These are phyloP conservation scores for Alternaria rosae DNA, from an alignment of 2,329 filamentous ascomycete species.

Conservation along the genomic window DNA sequence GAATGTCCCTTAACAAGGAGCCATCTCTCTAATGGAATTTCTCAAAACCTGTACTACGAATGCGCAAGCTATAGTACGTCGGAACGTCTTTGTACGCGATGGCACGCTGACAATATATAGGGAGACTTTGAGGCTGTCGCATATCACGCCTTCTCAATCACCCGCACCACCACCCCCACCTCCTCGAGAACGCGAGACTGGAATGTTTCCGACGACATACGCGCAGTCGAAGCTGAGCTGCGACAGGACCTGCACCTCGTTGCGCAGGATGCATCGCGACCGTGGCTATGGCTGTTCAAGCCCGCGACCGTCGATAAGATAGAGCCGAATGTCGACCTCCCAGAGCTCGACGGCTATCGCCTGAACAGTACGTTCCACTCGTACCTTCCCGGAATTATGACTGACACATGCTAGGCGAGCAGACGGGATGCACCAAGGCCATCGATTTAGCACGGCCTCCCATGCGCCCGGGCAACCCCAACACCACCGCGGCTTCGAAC, in stretches of 20 bases:
- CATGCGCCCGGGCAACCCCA: constrained; percentile 30
- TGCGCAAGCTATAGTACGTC: constrained; percentile 49
- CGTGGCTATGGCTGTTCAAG: constrained; percentile 48
- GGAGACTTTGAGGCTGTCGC: constrained; percentile 49
- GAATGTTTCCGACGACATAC: constrained; percentile 34
- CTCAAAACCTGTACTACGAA: constrained; percentile 48
- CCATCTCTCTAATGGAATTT: constrained; percentile 50
- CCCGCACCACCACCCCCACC: constrained; percentile 27
- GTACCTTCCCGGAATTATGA: not conserved
- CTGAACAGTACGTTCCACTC: constrained; percentile 37
- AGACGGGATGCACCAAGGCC: constrained; percentile 43
- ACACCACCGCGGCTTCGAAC: constrained; percentile 24
- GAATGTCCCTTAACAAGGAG: constrained; percentile 47
- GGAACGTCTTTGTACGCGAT: not conserved
- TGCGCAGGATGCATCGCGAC: constrained; percentile 38
- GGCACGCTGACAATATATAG: constrained; percentile 31
- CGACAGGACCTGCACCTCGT: constrained; percentile 38
- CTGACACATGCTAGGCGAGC: constrained; percentile 42
- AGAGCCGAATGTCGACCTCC: constrained; percentile 31
- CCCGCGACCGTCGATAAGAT: constrained; percentile 33
- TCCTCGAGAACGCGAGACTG: constrained; percentile 23
- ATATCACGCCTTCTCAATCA: constrained; percentile 47
- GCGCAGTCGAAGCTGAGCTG: constrained; percentile 42
- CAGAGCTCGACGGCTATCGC: constrained; percentile 37
- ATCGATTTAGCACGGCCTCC: constrained; percentile 44